phyloP scores from a whole-genome alignment of 2,329 filamentous ascomycete species.

The Botrytis aclada region DNA sequence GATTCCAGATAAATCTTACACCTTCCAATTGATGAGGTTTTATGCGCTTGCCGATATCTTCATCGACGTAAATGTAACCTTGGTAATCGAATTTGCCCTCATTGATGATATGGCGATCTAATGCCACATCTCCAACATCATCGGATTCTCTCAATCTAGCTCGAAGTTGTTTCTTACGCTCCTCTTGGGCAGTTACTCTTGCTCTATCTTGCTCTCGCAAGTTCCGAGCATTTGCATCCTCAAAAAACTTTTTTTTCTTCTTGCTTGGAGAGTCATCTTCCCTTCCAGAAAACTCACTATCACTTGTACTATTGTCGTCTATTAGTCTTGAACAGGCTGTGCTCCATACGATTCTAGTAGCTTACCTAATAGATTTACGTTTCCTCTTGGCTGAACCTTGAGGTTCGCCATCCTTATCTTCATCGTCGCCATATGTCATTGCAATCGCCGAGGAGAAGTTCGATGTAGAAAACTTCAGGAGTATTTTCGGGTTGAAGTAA shows the following conservation, averaged over 20 bases:
- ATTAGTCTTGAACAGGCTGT: neutral
- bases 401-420: conserved; percentile 33
- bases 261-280: conserved; percentile 23
- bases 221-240: conserved; percentile 45
- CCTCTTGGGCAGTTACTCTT: conserved; percentile 53
- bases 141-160: conserved; percentile 46
- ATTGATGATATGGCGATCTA: conserved; percentile 60
- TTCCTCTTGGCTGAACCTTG: conserved; percentile 44
- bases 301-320: neutral
- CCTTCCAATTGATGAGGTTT: conserved; percentile 80
- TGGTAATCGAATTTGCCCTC: conserved; percentile 59
- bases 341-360: neutral
- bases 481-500: conserved; percentile 15
- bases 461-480: neutral
- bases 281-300: conserved; percentile 1
- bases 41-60: conserved; percentile 60
- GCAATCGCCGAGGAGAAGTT: neutral
- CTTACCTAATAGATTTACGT: conserved; percentile 21
- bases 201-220: conserved; percentile 54
- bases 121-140: conserved; percentile 45
- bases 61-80: conserved; percentile 61
- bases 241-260: conserved; percentile 43
- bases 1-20: conserved; percentile 85
- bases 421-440: conserved; percentile 21
- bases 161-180: conserved; percentile 48